Evolutionary conservation across 2,329 filamentous ascomycete species (phyloP).

Genomic region (Diaporthe helianthi): DNA sequence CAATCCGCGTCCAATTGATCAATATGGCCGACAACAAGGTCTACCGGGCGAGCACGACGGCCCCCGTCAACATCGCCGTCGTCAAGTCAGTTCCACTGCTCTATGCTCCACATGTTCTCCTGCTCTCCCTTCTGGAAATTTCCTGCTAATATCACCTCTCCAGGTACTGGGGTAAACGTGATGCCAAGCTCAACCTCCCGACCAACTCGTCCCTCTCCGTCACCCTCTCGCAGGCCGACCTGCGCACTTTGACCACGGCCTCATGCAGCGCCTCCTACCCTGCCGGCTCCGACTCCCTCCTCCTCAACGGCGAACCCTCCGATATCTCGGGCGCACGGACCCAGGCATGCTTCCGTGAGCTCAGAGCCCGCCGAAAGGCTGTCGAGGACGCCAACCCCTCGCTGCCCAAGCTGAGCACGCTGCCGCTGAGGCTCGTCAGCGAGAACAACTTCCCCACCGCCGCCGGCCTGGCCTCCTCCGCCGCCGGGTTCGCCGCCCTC

Average conservation of each 20-base stretch:
- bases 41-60: constrained; percentile 93
- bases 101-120: constrained; percentile 37
- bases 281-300: constrained; percentile 68
- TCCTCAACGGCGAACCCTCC: constrained; percentile 82
- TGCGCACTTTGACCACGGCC: constrained; percentile 95
- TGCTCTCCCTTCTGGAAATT: constrained; percentile 12
- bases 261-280: constrained; percentile 79
- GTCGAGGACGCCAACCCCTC: constrained; percentile 76
- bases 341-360: constrained; percentile 91
- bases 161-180: constrained; percentile 94
- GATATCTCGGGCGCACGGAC: constrained; percentile 88
- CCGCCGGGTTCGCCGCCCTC: constrained; percentile 72
- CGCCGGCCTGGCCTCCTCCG: constrained; percentile 81
- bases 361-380: constrained; percentile 76
- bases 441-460: constrained; percentile 99
- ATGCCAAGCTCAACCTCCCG: constrained; percentile 90
- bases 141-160: constrained; percentile 7
- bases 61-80: constrained; percentile 96
- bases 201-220: constrained; percentile 98
- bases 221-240: constrained; percentile 90
- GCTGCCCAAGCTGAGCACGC: constrained; percentile 80
- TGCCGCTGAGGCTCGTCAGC: constrained; percentile 85
- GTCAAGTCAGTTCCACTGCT: constrained; percentile 72
- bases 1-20: neutral
- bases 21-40: constrained; percentile 63